phyloP scores from a whole-genome alignment of 78 protist genomes.

The Mantamonas sphyraenae region DNA sequence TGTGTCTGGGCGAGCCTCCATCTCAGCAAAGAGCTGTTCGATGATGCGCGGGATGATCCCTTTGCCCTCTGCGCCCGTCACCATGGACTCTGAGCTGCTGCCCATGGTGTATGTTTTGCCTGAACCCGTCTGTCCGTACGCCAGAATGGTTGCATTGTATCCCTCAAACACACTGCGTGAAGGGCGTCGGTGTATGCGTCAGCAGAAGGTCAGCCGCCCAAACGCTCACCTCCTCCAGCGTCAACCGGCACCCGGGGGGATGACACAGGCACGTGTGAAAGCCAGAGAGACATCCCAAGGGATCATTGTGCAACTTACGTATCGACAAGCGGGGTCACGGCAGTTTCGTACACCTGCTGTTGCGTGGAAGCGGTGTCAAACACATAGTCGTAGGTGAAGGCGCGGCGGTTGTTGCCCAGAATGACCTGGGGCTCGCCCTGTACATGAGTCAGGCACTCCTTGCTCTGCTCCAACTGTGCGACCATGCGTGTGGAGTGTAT shows the following conservation, averaged over 20 bases:
- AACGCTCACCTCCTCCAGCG: no score
- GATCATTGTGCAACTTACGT: no score
- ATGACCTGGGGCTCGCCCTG: neutral
- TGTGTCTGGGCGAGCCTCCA: neutral
- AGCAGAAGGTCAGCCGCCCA: no score
- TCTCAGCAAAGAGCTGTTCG: neutral
- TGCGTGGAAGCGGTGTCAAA: neutral
- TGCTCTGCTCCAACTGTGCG: no score
- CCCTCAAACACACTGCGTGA: slow-evolving; percentile 25
- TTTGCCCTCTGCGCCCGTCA: neutral
- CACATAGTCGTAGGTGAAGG: slow-evolving; percentile 7
- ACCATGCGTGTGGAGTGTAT: no score
- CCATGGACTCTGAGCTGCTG: neutral
- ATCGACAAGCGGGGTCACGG: slow-evolving; percentile 1
- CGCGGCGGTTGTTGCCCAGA: slow-evolving; percentile 9
- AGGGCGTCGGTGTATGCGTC: no score
- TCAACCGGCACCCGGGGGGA: no score
- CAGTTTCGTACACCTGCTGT: neutral
- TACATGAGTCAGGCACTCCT: neutral
- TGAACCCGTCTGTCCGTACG: slow-evolving; percentile 46
- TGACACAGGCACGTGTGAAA: no score
- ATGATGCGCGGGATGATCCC: slow-evolving; percentile 48
- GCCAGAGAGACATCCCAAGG: no score
- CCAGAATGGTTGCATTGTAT: slow-evolving; percentile 37
- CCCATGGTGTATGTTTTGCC: no score